Conservation (phyloP, 805 yeast genomes). For the Starmerella etchellsii region DNA sequence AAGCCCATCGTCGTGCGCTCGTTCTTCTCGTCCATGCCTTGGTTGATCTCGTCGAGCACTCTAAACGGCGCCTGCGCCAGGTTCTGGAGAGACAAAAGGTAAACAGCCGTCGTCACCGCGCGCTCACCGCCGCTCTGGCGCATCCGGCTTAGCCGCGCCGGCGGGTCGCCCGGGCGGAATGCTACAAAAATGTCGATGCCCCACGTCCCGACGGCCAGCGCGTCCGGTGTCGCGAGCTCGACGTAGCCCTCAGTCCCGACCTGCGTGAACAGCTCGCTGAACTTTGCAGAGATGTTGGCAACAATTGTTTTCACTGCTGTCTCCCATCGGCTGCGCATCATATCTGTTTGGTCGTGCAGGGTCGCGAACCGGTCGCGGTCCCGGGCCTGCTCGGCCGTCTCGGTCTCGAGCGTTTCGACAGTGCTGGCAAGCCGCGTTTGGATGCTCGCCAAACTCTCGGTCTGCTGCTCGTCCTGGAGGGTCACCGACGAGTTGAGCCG, state of each 20-base stretch:
- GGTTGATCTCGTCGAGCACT: constrained; percentile 95
- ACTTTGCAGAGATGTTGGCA: constrained; percentile 44
- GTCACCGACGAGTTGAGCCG: constrained; percentile 1
- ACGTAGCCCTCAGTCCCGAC: constrained; percentile 88
- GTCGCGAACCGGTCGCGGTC: constrained; percentile 4
- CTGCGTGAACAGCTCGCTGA: constrained; percentile 49
- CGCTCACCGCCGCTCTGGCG: constrained; percentile 97
- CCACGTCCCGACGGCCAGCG: constrained; percentile 40
- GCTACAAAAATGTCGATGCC: constrained; percentile 69
- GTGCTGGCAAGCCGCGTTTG: constrained; percentile 1
- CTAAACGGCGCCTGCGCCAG: constrained; percentile 80
- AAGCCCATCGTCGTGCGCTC: constrained; percentile 76
- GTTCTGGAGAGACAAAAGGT: constrained; percentile 81
- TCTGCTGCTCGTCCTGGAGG: constrained; percentile 1
- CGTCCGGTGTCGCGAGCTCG: constrained; percentile 36
- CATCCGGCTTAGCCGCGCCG: constrained; percentile 64
- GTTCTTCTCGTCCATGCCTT: constrained; percentile 94
- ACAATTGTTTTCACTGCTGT: constrained; percentile 45
- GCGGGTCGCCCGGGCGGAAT: constrained; percentile 64
- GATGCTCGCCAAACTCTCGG: constrained; percentile 5
- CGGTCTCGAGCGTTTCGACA: constrained; percentile 1
- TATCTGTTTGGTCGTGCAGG: constrained; percentile 3
- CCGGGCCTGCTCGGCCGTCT: constrained; percentile 3
- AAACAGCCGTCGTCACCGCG: constrained; percentile 86
- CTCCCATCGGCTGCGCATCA: constrained; percentile 41